Percentiles rank a stretch among this genome's conserved stretches.
These are phyloP conservation scores for Rubia balearica DNA, from an alignment of 305 asterid genomes.

Conservation along the genomic window DNA sequence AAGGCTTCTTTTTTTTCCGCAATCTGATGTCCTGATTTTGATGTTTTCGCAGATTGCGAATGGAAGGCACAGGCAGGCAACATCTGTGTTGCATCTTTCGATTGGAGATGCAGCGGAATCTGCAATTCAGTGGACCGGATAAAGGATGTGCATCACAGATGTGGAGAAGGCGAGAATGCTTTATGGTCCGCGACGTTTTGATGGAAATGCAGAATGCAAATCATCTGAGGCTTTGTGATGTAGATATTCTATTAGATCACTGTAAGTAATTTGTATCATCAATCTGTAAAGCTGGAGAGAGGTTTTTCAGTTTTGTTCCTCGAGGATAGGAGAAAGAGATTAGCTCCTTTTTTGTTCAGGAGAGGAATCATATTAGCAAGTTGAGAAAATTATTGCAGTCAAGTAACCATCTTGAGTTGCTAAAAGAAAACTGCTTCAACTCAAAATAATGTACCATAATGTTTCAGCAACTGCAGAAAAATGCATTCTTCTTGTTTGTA, in stretches of 20 bases:
- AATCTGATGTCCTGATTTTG: too few relatives aligned
- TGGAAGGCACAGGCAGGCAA: conserved; percentile 94
- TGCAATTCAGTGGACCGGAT: conserved; percentile 72
- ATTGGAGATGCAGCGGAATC: conserved; percentile 92
- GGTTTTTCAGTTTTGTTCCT: conserved; percentile 9
- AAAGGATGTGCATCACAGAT: conserved; percentile 71
- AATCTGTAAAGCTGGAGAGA: conserved; percentile 8
- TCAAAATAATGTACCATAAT: conserved; percentile 15
- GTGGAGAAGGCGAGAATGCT: conserved; percentile 75
- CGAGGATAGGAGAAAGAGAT: conserved; percentile 4
- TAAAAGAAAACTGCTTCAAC: conserved; percentile 14
- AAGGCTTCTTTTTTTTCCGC: too few relatives aligned
- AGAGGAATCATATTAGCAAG: conserved; percentile 14
- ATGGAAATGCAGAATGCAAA: conserved; percentile 4
- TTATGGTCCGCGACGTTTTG: conserved; percentile 65
- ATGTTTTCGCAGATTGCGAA: conserved; percentile 51
- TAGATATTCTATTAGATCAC: conserved; percentile 11
- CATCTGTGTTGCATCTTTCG: conserved; percentile 71
- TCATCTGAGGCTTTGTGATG: neutral
- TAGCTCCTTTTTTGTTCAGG: conserved; percentile 37
- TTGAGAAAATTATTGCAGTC: conserved; percentile 16
- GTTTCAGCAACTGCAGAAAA: too few relatives aligned
- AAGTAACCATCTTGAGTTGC: conserved; percentile 15
- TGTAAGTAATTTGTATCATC: conserved; percentile 13
- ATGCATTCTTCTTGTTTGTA: neutral